phyloP scores from a whole-genome alignment of 257 asterid species.

The Fraxinus pennsylvanica region DNA sequence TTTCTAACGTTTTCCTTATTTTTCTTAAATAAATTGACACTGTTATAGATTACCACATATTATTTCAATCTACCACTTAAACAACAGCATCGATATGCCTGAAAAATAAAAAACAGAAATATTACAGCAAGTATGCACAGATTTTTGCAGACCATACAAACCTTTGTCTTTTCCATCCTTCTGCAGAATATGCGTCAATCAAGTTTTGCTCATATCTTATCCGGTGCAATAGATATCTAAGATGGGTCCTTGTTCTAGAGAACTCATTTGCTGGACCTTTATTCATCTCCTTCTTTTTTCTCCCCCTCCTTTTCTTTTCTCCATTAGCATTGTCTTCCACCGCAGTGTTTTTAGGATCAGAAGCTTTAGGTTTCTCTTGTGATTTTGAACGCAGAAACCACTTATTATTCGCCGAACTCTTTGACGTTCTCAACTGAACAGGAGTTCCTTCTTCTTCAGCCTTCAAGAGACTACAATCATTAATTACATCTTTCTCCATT shows the following conservation, averaged over 20 bases:
- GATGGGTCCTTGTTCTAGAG: conserved; percentile 65
- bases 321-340: conserved; percentile 42
- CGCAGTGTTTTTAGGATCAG: conserved; percentile 43
- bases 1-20: not conserved
- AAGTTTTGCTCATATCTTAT: conserved; percentile 77
- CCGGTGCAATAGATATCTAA: conserved; percentile 76
- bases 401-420: conserved; percentile 43
- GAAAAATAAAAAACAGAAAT: conserved; percentile 16
- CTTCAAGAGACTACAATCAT: conserved; percentile 31
- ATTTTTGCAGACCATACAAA: conserved; percentile 29
- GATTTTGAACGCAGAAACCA: conserved; percentile 67
- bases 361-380: conserved; percentile 55
- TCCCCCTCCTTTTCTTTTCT: conserved; percentile 54
- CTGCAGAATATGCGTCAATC: conserved; percentile 93
- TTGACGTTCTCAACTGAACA: conserved; percentile 36
- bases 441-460: conserved; percentile 35
- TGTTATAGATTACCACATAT: conserved; percentile 15
- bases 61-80: not conserved
- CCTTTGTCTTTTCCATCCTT: conserved; percentile 99
- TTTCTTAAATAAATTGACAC: conserved; percentile 6
- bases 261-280: conserved; percentile 56
- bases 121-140: conserved; percentile 6
- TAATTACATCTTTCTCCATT: conserved; percentile 26
- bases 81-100: conserved; percentile 8
- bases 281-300: conserved; percentile 51